Evolutionary conservation across 768 basidiomycete genomes (phyloP).

Genomic region (Strobilomyces echinocephalus): DNA sequence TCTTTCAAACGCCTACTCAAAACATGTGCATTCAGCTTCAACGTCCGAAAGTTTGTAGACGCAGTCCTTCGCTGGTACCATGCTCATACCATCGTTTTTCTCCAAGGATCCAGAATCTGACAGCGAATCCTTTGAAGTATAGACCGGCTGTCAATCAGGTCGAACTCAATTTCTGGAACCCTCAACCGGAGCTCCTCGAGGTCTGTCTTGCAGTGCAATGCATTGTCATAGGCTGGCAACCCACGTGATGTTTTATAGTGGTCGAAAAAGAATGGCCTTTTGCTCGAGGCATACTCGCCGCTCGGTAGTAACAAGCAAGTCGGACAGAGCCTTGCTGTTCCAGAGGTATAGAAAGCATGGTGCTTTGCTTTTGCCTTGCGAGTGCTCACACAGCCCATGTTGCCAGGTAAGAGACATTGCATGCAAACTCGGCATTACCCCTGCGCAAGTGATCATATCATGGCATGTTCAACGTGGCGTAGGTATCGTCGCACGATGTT

Average conservation of each 20-base stretch:
- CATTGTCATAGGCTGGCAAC: not conserved
- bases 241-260: conserved; percentile 39
- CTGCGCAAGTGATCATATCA: conserved; percentile 68
- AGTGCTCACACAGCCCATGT: not conserved
- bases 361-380: not conserved
- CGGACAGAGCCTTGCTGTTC: conserved; percentile 50
- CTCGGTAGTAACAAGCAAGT: conserved; percentile 61
- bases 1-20: not conserved
- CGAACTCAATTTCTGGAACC: conserved; percentile 73
- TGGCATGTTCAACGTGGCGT: conserved; percentile 79
- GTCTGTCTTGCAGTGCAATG: conserved; percentile 28
- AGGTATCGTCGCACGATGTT: conserved; percentile 19
- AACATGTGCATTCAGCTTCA: conserved; percentile 42
- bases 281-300: conserved; percentile 76
- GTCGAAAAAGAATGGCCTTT: conserved; percentile 58
- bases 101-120: conserved; percentile 53
- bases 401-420: conserved; percentile 53
- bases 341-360: conserved; percentile 36
- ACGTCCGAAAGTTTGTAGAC: conserved; percentile 41
- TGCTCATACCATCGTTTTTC: not conserved
- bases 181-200: conserved; percentile 71
- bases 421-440: conserved; percentile 59
- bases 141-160: conserved; percentile 73
- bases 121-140: conserved; percentile 55
- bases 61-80: not conserved